Conservation (phyloP, 2,329 filamentous ascomycete species). For the Ilyonectria destructans region DNA sequence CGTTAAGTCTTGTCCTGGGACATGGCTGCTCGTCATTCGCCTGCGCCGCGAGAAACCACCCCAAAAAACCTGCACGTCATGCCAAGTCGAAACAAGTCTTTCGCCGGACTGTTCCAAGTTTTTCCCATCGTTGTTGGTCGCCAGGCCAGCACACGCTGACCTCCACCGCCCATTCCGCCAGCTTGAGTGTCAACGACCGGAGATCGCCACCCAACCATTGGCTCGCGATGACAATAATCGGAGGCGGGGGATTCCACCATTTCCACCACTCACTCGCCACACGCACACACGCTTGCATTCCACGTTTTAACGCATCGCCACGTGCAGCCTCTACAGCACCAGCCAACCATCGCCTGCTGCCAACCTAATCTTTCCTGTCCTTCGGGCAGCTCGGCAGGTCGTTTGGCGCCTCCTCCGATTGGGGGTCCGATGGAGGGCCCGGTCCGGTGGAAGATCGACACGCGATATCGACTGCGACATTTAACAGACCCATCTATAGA, state of each 20-base stretch:
- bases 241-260: constrained; percentile 2
- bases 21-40: neutral
- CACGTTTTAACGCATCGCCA: constrained; percentile 2
- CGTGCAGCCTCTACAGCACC: neutral
- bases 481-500: neutral
- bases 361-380: neutral
- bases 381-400: neutral
- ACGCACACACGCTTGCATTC: neutral
- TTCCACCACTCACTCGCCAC: neutral
- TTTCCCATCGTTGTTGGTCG: neutral
- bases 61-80: neutral
- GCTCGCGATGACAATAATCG: neutral
- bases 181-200: neutral
- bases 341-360: neutral
- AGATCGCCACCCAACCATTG: neutral
- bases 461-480: neutral
- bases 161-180: neutral
- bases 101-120: neutral
- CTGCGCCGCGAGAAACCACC: neutral
- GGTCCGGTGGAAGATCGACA: neutral
- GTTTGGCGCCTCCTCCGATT: constrained; percentile 5
- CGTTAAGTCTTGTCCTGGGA: too few relatives aligned
- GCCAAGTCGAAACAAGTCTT: neutral
- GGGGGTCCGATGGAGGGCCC: neutral
- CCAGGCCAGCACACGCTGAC: neutral